Evolutionary conservation across 768 basidiomycete species (phyloP).

Genomic region (Sarcodon sp.): DNA sequence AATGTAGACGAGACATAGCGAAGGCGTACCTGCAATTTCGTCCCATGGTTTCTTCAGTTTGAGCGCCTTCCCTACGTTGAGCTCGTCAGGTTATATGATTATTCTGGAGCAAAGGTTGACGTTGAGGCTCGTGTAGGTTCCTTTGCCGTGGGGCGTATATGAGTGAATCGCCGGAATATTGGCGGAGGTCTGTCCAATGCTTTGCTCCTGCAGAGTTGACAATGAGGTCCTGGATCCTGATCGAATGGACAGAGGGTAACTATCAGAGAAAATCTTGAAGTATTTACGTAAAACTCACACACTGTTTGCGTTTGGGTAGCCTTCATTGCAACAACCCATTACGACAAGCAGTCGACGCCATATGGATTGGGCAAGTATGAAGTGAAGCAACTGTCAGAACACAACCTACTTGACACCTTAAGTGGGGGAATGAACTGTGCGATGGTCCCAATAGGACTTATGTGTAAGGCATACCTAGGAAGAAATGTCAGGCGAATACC

Average conservation of each 20-base stretch:
- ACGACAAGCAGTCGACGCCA: neutral
- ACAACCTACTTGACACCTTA: neutral
- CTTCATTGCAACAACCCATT: conserved; percentile 71
- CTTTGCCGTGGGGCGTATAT: conserved; percentile 63
- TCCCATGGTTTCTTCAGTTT: conserved; percentile 59
- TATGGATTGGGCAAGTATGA: neutral
- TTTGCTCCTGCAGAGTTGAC: conserved; percentile 43
- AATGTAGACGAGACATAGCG: no score
- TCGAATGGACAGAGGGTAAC: neutral
- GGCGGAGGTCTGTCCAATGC: conserved; percentile 75
- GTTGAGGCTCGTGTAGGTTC: conserved; percentile 57
- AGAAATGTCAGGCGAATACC: neutral
- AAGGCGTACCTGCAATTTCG: conserved; percentile 41
- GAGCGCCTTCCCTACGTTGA: conserved; percentile 61
- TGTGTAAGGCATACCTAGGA: conserved; percentile 72
- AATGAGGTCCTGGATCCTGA: conserved; percentile 58
- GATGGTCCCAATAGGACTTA: conserved; percentile 69
- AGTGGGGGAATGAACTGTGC: conserved; percentile 50
- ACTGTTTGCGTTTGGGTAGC: conserved; percentile 68
- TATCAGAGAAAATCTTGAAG: neutral
- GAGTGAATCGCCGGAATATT: conserved; percentile 89
- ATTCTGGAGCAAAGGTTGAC: conserved; percentile 52
- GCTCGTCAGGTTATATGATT: conserved; percentile 76
- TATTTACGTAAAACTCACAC: conserved; percentile 36
- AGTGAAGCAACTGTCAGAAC: conserved; percentile 5